A percentile compares a stretch with the other conserved stretches of the same genome.
Conservation (phyloP, 2,329 filamentous ascomycete species). For the Pseudogymnoascus sp. region DNA sequence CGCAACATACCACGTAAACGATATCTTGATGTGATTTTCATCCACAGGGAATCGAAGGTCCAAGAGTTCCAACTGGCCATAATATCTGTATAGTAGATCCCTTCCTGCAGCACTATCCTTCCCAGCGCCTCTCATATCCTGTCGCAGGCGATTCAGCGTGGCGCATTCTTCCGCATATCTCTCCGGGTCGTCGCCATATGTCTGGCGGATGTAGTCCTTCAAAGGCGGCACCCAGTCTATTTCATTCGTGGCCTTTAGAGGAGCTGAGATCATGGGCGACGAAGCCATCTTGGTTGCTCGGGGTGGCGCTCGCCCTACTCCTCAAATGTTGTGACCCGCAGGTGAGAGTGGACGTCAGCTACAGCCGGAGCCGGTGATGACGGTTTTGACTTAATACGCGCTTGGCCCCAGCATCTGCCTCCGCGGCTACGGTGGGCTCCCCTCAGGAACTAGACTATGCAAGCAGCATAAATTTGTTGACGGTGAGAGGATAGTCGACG, state of each 20-base stretch:
- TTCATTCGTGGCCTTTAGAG: slow-evolving; percentile 90
- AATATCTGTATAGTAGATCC: slow-evolving; percentile 93
- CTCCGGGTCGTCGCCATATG: slow-evolving; percentile 94
- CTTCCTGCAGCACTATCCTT: slow-evolving; percentile 92
- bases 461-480: not conserved
- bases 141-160: slow-evolving; percentile 85
- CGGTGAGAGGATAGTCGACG: not conserved
- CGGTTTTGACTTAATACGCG: slow-evolving; percentile 1
- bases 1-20: slow-evolving; percentile 79
- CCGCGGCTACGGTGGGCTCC: slow-evolving; percentile 5
- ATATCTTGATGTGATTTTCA: slow-evolving; percentile 98
- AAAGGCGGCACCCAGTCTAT: slow-evolving; percentile 95
- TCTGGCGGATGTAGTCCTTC: slow-evolving; percentile 87
- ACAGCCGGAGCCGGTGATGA: slow-evolving; percentile 5
- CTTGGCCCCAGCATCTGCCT: slow-evolving; percentile 5
- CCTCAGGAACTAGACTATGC: not conserved
- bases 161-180: slow-evolving; percentile 92
- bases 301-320: not conserved
- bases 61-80: slow-evolving; percentile 90
- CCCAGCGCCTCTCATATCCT: slow-evolving; percentile 96
- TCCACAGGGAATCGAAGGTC: slow-evolving; percentile 95
- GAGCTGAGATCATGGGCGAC: slow-evolving; percentile 77
- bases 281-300: slow-evolving; percentile 2
- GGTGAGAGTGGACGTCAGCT: slow-evolving; percentile 2
- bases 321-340: not conserved